Conservation (phyloP, 129 eudicot species). For the sunflower (Helianthus annuus) region HanXRQr2.0-SUNRISE NC_035443.2:5726089-5726588, state of each 20-base stretch:
- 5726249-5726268: neutral
- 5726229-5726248: no score
- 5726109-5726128: no score
- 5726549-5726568: conserved; percentile 16
- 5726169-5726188: no score
- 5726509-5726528: no score
- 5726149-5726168: no score
- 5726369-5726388: neutral
- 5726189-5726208: no score
- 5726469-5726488: conserved; percentile 26
- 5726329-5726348: conserved; percentile 4
- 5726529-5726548: neutral
- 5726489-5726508: neutral
- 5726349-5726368: conserved; percentile 7
- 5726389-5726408: neutral
- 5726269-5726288: conserved; percentile 5
- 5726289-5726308: conserved; percentile 11
- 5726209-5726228: no score
- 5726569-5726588: conserved; percentile 1
- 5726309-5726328: conserved; percentile 19
- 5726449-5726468: neutral
- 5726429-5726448: conserved; percentile 20
- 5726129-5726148: no score
- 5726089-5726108: no score
- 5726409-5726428: neutral